Conservation (phyloP, 2,329 filamentous ascomycete genomes). For the Raffaelea ambrosiae region DNA sequence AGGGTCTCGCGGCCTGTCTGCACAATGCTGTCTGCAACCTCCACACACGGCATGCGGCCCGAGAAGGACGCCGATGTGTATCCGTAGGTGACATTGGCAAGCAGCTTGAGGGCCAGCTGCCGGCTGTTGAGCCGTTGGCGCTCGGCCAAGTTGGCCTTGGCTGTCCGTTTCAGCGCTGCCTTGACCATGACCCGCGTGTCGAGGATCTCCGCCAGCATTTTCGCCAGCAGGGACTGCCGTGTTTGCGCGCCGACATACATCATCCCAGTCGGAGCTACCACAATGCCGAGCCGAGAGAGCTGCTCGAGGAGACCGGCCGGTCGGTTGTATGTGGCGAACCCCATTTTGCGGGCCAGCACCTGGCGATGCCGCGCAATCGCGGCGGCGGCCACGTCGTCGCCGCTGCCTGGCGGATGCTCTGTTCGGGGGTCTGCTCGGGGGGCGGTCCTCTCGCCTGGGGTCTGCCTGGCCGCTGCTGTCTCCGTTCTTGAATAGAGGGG, state of each 20-base stretch:
- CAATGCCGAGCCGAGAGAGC: constrained; percentile 72
- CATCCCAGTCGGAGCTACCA: constrained; percentile 91
- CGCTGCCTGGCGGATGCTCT: too few species aligned
- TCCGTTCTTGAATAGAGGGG: constrained; percentile 4
- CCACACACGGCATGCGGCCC: constrained; percentile 93
- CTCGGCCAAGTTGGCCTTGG: constrained; percentile 69
- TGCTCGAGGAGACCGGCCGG: constrained; percentile 66
- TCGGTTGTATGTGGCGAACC: constrained; percentile 79
- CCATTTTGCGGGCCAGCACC: constrained; percentile 69
- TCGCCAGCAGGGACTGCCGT: constrained; percentile 82
- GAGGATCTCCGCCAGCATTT: constrained; percentile 93
- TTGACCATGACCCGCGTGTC: constrained; percentile 98
- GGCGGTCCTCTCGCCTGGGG: too few species aligned
- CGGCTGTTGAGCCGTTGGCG: constrained; percentile 83
- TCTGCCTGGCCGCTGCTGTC: neutral
- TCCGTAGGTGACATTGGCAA: constrained; percentile 98
- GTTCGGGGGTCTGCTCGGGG: too few species aligned
- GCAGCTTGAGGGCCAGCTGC: constrained; percentile 86
- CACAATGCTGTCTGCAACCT: constrained; percentile 97
- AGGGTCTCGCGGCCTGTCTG: constrained; percentile 92
- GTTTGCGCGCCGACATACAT: constrained; percentile 85
- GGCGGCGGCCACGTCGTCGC: too few species aligned
- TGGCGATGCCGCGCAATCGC: neutral
- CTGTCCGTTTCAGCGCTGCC: constrained; percentile 77
- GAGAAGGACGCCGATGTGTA: constrained; percentile 97